These are phyloP conservation scores for Wickerhamiella australiensis DNA, from an alignment of 805 yeast species.

Conservation along the genomic window DNA sequence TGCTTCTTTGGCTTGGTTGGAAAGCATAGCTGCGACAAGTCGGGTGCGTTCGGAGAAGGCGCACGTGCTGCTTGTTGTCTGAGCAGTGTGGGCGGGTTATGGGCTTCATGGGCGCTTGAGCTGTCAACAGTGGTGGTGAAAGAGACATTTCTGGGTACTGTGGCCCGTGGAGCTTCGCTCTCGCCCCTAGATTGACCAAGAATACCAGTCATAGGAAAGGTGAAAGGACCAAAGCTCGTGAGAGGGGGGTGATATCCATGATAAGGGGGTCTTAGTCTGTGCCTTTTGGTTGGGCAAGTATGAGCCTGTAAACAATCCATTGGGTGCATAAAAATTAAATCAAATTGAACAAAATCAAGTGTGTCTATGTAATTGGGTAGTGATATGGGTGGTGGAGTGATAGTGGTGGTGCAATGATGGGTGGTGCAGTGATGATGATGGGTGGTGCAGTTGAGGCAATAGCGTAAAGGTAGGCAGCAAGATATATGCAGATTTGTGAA, in stretches of 20 bases:
- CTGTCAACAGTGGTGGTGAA: constrained; percentile 18
- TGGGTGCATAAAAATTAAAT: neutral
- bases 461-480: no score
- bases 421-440: no score
- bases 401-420: no score
- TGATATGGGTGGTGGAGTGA: no score
- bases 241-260: neutral
- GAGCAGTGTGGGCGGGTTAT: constrained; percentile 23
- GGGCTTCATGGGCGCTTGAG: constrained; percentile 23
- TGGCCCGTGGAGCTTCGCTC: neutral
- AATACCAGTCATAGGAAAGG: constrained; percentile 7
- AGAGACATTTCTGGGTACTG: constrained; percentile 17
- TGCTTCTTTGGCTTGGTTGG: constrained; percentile 3
- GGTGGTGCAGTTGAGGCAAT: no score
- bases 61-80: constrained; percentile 20
- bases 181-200: constrained; percentile 5
- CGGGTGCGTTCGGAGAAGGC: constrained; percentile 9
- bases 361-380: no score
- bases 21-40: neutral
- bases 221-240: neutral
- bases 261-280: neutral
- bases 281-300: no score
- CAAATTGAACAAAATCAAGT: no score
- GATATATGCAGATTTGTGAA: no score
- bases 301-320: no score